phyloP scores from a whole-genome alignment of 495 filamentous ascomycete species.

The Hyaloscypha variabilis region DNA sequence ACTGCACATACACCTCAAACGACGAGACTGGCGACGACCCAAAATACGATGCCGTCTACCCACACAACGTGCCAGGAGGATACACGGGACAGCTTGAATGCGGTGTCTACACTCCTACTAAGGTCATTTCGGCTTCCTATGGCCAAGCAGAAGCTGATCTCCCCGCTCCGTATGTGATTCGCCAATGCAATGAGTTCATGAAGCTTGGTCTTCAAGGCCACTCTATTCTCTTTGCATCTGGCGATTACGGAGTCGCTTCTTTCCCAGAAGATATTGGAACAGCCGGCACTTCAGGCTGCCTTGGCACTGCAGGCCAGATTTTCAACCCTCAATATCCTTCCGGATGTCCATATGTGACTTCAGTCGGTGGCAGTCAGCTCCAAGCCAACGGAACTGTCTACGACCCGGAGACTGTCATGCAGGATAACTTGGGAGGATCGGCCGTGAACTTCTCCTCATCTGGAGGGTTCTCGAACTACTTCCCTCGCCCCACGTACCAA shows the following conservation, averaged over 20 bases:
- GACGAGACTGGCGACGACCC: constrained; percentile 44
- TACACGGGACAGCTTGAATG: constrained; percentile 65
- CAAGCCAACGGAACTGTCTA: constrained; percentile 33
- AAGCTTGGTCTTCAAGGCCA: constrained; percentile 48
- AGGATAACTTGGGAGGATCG: constrained; percentile 16
- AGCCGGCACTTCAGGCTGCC: constrained; percentile 3
- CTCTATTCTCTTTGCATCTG: constrained; percentile 41
- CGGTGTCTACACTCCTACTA: constrained; percentile 59
- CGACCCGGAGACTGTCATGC: constrained; percentile 39
- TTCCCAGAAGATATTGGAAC: constrained; percentile 15
- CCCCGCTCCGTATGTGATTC: constrained; percentile 47
- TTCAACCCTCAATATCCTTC: constrained; percentile 43
- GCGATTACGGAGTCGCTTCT: constrained; percentile 44
- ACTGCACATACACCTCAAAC: constrained; percentile 36
- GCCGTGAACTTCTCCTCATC: constrained; percentile 34
- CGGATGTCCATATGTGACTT: constrained; percentile 50
- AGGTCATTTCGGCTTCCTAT: constrained; percentile 64
- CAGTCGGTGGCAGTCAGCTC: constrained; percentile 44
- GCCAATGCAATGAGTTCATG: constrained; percentile 33
- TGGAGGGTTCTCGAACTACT: constrained; percentile 52
- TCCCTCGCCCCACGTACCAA: constrained; percentile 43
- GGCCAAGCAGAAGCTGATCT: constrained; percentile 54
- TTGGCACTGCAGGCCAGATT: constrained; percentile 14
- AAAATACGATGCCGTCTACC: constrained; percentile 43
- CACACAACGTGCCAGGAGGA: constrained; percentile 49